Base-by-base conservation (phyloP, 306 rosid genomes). In the Ormosia emarginata region DNA sequence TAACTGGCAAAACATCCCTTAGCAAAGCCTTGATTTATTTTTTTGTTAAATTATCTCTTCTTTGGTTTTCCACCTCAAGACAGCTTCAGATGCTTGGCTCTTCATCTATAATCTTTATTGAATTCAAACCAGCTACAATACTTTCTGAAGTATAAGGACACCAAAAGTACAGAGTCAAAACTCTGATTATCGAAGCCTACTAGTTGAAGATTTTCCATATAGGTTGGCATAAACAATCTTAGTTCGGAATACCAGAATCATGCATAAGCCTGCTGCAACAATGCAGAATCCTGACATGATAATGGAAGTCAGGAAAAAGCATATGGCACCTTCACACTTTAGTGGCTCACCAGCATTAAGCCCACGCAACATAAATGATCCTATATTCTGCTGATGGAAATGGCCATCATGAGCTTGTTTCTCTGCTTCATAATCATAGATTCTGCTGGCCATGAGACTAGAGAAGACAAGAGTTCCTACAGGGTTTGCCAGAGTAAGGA, bases 381-480 rank as follows among this genome's bases (percentile, higher is more conserved):
- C 88, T 39, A 87, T 13, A 62, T 49, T 88, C 8, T 71, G 81
- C 24, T 15, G 80, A 64, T 5, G 43, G 66, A n/a, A 69, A 44
- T 47, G 77, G 47, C 82, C 86, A 0, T 68, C 67, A 30, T 82
- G 90, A 84, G 95, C 91, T 85, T 93, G 99, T 85, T 89, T 86
- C 89, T 92, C 98, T 72, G 98, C 98, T 85, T 95, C 93, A 11
- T 40, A 65, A 65, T 93, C 99, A 56, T 95, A 95, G 83, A 95
- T 89, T 39, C 86, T 74, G 86, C 98, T 92, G 24, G 98, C 97
- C 69, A 95, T 89, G 18, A 93, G 57, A 82, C 97, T 84, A 7
- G 98, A 93, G 87, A 95, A 95, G 39, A 93, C 77, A 8, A 95
- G 84, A 40, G 93, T 73, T 76, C 99, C 99, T 17, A 86, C 81